These are phyloP conservation scores for Bocquillonia castaneifolia DNA, from an alignment of 441 rosid genomes.

Conservation along the genomic window DNA sequence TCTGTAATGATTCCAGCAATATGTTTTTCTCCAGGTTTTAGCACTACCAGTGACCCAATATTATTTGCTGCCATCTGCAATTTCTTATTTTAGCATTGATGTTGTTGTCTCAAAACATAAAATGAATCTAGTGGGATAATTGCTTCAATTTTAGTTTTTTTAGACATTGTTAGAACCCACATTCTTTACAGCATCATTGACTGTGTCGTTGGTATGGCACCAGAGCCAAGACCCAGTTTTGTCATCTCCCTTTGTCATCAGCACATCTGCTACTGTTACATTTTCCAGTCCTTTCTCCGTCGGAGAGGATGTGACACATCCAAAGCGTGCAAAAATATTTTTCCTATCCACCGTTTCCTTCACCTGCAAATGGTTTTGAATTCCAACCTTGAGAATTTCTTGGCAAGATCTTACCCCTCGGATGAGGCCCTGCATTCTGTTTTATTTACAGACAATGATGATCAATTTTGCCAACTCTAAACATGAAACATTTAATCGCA, in stretches of 20 bases:
- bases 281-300: conserved; percentile 70
- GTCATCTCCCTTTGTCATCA: conserved; percentile 52
- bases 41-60: conserved; percentile 82
- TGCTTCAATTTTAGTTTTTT: not conserved
- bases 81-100: not conserved
- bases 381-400: conserved; percentile 31
- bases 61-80: conserved; percentile 84
- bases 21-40: conserved; percentile 63
- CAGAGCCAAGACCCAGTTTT: conserved; percentile 57
- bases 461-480: not conserved
- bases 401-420: conserved; percentile 36
- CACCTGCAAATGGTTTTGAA: conserved; percentile 22
- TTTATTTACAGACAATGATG: conserved; percentile 5
- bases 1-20: conserved; percentile 88
- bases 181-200: conserved; percentile 61
- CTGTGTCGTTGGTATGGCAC: conserved; percentile 57
- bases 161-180: conserved; percentile 33
- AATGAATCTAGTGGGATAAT: not conserved
- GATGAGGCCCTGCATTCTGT: conserved; percentile 37
- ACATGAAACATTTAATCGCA: not conserved
- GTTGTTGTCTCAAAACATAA: not conserved
- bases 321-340: conserved; percentile 29
- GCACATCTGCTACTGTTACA: conserved; percentile 58
- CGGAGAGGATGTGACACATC: conserved; percentile 30
- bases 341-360: conserved; percentile 15